Percentiles rank a stretch among this genome's conserved stretches.
phyloP scores from a whole-genome alignment of 768 basidiomycete genomes.

The Boletus rubropictus region DNA sequence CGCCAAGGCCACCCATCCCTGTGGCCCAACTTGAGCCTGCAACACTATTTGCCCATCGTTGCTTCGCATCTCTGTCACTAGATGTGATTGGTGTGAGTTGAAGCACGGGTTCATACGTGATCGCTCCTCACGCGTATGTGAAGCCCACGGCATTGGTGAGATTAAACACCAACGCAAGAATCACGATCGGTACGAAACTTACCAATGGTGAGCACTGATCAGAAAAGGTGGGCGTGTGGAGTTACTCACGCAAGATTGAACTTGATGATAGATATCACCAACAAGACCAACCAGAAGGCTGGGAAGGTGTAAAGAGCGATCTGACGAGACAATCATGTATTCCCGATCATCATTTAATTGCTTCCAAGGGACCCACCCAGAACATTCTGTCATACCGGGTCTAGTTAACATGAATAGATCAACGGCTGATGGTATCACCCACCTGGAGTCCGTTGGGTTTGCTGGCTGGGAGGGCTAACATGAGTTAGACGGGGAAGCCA shows the following conservation, averaged over 20 bases:
- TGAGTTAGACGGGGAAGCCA: slow-evolving; percentile 8
- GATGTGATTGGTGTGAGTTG: slow-evolving; percentile 10
- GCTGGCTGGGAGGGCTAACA: slow-evolving; percentile 78
- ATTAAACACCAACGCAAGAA: slow-evolving; percentile 94
- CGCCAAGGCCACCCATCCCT: slow-evolving; percentile 77
- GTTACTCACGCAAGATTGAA: slow-evolving; percentile 75
- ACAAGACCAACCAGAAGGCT: slow-evolving; percentile 75
- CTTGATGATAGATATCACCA: slow-evolving; percentile 86
- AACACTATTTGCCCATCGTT: slow-evolving; percentile 78
- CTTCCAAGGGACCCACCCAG: slow-evolving; percentile 53
- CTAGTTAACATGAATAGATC: slow-evolving; percentile 5
- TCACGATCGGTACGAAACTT: slow-evolving; percentile 92
- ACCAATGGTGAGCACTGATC: slow-evolving; percentile 8
- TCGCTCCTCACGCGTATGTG: slow-evolving; percentile 74
- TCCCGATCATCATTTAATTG: slow-evolving; percentile 11
- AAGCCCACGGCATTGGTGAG: slow-evolving; percentile 93
- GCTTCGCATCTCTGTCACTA: slow-evolving; percentile 90
- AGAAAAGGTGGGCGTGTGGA: slow-evolving; percentile 1
- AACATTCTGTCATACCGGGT: slow-evolving; percentile 62
- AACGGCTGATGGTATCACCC: slow-evolving; percentile 24
- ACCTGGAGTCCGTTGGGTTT: slow-evolving; percentile 86
- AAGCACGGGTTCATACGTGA: slow-evolving; percentile 3
- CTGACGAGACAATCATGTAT: slow-evolving; percentile 34
- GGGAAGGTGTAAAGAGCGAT: slow-evolving; percentile 89
- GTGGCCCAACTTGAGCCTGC: slow-evolving; percentile 66